Base-by-base conservation (phyloP, 495 filamentous ascomycete species). In the Annulohypoxylon moriforme region DNA sequence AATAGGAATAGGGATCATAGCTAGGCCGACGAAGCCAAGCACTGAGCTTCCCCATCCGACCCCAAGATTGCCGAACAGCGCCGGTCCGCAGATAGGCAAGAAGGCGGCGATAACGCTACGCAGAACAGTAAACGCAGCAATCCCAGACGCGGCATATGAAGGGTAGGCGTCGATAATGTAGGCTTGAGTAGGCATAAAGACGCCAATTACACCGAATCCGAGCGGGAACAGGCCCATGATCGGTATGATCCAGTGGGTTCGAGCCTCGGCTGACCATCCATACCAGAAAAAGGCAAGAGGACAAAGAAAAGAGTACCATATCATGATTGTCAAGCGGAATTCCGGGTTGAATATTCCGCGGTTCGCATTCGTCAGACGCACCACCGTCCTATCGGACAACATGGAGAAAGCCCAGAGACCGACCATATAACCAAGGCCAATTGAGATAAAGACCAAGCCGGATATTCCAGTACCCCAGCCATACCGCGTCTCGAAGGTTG, bases 141-240 rank as follows among this genome's bases (percentile, higher is more conserved):
- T 78, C 0, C 81, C 86, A 0, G 80, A 85, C 1, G 90, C 89
- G 0, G 90, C 87, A 72, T 88, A 90, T 18, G 82, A 59, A 0
- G 78, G 76, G 69, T 87, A 89, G 1, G 83, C 79, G 71, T 91
- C 88, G 50, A 90, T 85, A 20, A 88, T 80, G 53, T 90, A 90
- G 0, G 85, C 85, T 63, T 86, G 82, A 25, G 85, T 83, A 1
- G 82, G 81, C 53, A 85, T 79, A 46, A 85, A 85, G 18, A 85
- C 78, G 11, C 82, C 78, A 50, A 89, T 82, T 47, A 85, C 81
- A 3, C 85, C 87, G 33, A 85, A 78, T 11, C 85, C 83, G 52
- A 87, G 85, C 6, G 86, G 80, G 11, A 83, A 72, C 18, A 85
- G 78, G 7, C 78, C 85, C 22, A 90, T 78, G 38, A 88, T 84